These are phyloP conservation scores for Cylindrotheca fusiformis DNA, from an alignment of 108 stramenopile species.

Conservation along the genomic window DNA sequence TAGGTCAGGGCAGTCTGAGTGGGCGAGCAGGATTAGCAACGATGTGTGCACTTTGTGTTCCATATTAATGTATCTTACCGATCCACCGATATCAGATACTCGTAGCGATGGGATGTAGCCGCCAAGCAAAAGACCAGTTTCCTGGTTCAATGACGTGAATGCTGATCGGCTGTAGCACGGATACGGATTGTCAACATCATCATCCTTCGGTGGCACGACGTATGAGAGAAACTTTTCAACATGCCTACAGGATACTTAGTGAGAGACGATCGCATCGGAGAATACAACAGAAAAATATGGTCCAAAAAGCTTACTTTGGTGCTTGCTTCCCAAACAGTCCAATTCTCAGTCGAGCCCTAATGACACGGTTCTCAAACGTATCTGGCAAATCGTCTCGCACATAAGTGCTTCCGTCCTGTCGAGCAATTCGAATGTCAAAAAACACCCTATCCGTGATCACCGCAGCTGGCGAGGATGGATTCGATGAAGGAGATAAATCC, in stretches of 20 bases:
- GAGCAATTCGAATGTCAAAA: slow-evolving; percentile 76
- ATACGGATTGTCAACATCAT: slow-evolving; percentile 49
- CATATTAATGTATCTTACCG: background rate
- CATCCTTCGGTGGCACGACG: slow-evolving; percentile 24
- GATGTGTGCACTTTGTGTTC: no score
- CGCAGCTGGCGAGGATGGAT: background rate
- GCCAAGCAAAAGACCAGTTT: slow-evolving; percentile 65
- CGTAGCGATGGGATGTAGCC: slow-evolving; percentile 73
- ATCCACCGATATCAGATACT: slow-evolving; percentile 55
- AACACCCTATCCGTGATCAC: slow-evolving; percentile 67
- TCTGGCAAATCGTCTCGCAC: slow-evolving; percentile 55
- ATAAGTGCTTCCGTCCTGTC: slow-evolving; percentile 80
- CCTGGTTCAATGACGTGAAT: slow-evolving; percentile 60
- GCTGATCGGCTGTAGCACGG: slow-evolving; percentile 61
- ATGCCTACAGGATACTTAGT: slow-evolving; percentile 6
- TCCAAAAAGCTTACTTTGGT: slow-evolving; percentile 36
- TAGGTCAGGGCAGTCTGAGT: slow-evolving; percentile 51
- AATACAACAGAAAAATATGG: background rate
- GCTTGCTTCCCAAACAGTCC: slow-evolving; percentile 67
- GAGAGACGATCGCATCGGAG: background rate
- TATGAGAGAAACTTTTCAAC: slow-evolving; percentile 71
- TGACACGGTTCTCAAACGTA: slow-evolving; percentile 58
- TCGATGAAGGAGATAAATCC: background rate
- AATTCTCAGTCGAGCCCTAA: slow-evolving; percentile 51
- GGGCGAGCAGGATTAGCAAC: no score